These are phyloP conservation scores for Lecanoromycetidae sp. DNA, from an alignment of 2,329 filamentous ascomycete species.

Conservation along the genomic window DNA sequence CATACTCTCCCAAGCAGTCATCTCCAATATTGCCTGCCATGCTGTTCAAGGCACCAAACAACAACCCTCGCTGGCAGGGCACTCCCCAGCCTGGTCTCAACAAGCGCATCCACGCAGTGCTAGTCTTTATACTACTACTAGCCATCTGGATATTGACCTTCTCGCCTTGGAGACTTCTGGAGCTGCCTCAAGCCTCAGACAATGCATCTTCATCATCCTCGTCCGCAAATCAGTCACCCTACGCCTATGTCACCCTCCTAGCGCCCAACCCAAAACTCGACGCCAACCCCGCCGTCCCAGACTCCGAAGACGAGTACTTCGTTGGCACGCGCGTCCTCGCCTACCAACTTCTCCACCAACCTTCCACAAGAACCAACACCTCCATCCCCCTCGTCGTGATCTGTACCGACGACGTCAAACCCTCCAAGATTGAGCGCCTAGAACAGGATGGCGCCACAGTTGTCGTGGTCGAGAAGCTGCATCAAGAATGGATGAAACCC, in stretches of 20 bases:
- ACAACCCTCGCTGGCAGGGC: slow-evolving; percentile 1
- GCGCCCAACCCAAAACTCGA: slow-evolving; percentile 20
- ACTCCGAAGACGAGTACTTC: slow-evolving; percentile 30
- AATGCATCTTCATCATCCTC: neutral
- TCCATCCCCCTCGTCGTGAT: slow-evolving; percentile 31
- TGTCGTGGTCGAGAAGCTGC: slow-evolving; percentile 27
- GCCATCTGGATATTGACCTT: slow-evolving; percentile 1
- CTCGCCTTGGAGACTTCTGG: neutral
- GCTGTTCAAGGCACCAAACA: neutral
- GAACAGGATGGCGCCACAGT: slow-evolving; percentile 31
- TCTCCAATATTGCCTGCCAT: too few relatives aligned
- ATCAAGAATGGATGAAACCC: slow-evolving; percentile 28
- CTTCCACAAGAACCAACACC: slow-evolving; percentile 25
- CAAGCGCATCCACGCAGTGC: neutral
- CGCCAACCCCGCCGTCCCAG: slow-evolving; percentile 14
- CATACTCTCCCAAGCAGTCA: too few relatives aligned
- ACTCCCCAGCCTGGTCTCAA: neutral
- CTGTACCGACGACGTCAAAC: slow-evolving; percentile 24
- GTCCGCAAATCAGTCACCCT: neutral
- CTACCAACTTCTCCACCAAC: slow-evolving; percentile 32
- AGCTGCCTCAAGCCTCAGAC: neutral
- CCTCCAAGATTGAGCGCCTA: slow-evolving; percentile 26
- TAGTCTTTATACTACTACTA: neutral
- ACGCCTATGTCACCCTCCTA: slow-evolving; percentile 31
- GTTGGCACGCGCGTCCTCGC: slow-evolving; percentile 28